Evolutionary conservation across 768 basidiomycete species (phyloP).

Genomic region (Terana coerulea): DNA sequence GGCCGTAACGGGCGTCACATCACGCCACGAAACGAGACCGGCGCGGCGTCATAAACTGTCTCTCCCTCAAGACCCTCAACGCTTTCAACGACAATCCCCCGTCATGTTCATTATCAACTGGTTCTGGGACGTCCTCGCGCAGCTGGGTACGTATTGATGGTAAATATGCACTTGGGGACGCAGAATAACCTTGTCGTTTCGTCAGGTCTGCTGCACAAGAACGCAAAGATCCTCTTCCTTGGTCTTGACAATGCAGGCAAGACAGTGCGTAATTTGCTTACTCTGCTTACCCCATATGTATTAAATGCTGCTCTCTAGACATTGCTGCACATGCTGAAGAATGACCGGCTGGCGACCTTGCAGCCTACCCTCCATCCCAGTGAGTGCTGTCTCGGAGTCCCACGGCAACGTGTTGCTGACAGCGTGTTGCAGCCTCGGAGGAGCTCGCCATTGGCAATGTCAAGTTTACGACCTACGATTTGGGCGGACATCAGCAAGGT

Average conservation of each 20-base stretch:
- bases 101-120: slow-evolving; percentile 89
- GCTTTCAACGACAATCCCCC: slow-evolving; percentile 16
- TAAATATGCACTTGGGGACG: background rate
- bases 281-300: background rate
- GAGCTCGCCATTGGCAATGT: slow-evolving; percentile 98
- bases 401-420: slow-evolving; percentile 1
- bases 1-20: slow-evolving; percentile 4
- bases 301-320: slow-evolving; percentile 48
- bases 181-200: background rate
- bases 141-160: slow-evolving; percentile 64
- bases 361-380: slow-evolving; percentile 99
- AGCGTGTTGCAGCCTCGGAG: slow-evolving; percentile 75
- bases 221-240: slow-evolving; percentile 99
- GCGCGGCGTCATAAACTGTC: slow-evolving; percentile 7
- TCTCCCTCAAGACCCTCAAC: slow-evolving; percentile 1
- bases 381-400: slow-evolving; percentile 33
- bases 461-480: slow-evolving; percentile 98
- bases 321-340: slow-evolving; percentile 98
- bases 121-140: slow-evolving; percentile 95
- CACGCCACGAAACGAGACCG: slow-evolving; percentile 2
- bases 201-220: slow-evolving; percentile 89
- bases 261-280: slow-evolving; percentile 57
- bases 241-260: slow-evolving; percentile 99
- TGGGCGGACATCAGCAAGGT: slow-evolving; percentile 98
- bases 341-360: slow-evolving; percentile 93